Conservation (phyloP, 257 asterid genomes). For the Gynochthodes officinalis region DNA sequence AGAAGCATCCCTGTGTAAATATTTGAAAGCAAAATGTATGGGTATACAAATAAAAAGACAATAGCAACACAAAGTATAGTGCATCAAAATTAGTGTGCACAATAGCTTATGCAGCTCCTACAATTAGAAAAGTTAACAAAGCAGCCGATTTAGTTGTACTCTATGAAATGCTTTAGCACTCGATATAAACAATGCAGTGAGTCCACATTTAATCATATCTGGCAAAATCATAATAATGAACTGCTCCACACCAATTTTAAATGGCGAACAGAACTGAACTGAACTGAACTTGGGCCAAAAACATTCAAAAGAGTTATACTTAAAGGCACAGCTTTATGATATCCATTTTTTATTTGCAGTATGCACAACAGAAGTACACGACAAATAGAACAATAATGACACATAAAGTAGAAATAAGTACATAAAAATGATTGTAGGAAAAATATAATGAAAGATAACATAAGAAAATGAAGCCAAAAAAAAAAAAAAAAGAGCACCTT, state of each 20-base stretch:
- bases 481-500: no score
- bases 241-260: neutral
- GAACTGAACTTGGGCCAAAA: no score
- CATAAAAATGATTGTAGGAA: neutral
- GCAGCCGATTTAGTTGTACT: neutral
- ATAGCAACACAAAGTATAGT: neutral
- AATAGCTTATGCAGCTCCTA: neutral
- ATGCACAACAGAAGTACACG: neutral
- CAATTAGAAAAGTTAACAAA: neutral
- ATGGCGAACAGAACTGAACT: no score
- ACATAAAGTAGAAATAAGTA: neutral
- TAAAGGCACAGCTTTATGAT: neutral
- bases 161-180: neutral
- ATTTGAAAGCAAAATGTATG: neutral
- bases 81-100: no score
- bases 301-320: neutral
- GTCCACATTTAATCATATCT: neutral
- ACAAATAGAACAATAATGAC: neutral
- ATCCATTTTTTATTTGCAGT: neutral
- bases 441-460: neutral
- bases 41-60: neutral
- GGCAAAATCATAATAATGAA: no score
- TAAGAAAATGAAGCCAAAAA: neutral
- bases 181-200: neutral
- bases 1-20: slow-evolving; percentile 77